These are phyloP conservation scores for Malassezia furfur DNA, from an alignment of 1,284 basidiomycete species.

Conservation along the genomic window DNA sequence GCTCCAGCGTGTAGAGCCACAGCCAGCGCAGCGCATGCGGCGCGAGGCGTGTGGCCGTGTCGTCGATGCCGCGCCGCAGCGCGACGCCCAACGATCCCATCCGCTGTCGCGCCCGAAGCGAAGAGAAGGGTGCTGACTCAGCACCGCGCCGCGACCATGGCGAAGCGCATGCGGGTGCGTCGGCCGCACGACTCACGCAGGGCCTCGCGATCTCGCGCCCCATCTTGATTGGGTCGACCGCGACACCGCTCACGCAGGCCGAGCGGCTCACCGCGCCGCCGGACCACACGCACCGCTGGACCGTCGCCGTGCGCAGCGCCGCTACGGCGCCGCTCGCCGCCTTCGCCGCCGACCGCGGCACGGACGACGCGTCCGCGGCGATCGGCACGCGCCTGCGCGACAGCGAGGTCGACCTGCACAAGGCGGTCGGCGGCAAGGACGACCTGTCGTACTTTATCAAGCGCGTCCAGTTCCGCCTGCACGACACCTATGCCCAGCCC, in stretches of 20 bases:
- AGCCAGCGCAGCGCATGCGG: constrained; percentile 9
- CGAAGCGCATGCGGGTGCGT: constrained; percentile 17
- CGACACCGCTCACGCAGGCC: constrained; percentile 65
- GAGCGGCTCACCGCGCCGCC: constrained; percentile 58
- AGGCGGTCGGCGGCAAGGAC: constrained; percentile 44
- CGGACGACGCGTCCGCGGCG: neutral
- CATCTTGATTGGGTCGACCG: constrained; percentile 93
- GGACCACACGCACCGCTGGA: constrained; percentile 94
- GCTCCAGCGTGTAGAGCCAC: constrained; percentile 14
- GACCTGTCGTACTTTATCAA: constrained; percentile 53
- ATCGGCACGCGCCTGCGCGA: constrained; percentile 40
- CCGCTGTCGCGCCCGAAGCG: neutral
- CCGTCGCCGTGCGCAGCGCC: constrained; percentile 72
- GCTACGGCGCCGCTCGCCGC: constrained; percentile 50
- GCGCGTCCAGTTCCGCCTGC: constrained; percentile 90
- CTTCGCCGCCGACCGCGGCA: constrained; percentile 18
- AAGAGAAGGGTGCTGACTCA: neutral
- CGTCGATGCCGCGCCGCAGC: neutral
- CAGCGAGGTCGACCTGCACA: constrained; percentile 39
- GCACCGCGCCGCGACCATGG: neutral
- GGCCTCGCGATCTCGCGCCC: constrained; percentile 80
- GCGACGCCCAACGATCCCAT: neutral
- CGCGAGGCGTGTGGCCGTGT: neutral
- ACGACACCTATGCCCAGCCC: constrained; percentile 89
- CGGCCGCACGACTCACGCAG: constrained; percentile 51